Base-by-base conservation (phyloP, 306 rosid genomes). In the Rubus parviflorus region DNA sequence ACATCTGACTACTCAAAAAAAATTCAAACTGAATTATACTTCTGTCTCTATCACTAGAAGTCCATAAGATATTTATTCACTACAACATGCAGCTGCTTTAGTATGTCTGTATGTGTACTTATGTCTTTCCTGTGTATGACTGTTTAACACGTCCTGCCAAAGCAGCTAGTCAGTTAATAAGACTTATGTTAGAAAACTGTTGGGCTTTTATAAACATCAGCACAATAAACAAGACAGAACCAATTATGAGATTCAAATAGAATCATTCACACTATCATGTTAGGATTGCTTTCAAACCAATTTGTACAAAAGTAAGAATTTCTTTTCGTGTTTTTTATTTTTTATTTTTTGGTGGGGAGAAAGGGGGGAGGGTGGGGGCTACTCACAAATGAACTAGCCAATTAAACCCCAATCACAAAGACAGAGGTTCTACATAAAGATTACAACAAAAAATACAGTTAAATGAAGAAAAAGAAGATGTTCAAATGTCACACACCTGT, bases 401-500 rank as follows among this genome's bases (percentile, higher is more conserved):
- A 51, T 14, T 51, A 51, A 51, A 16, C 5, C 5, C 19, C 16
- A 51, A 16, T 5, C 56, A 64, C 22, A 64, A 13, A 64, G 69
- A 64, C 2, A 5, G 12, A 64, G 7, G 23, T 66, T 66, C 23
- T 19, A 66, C 14, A 49, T 4, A 48, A 48, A 70, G 25, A 8
- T 49, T 30, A 8, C 16, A 15, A 25, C 9, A 16, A 22, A 70
- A 5, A 37, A 30, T 37, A 37, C 11, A 16, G 2, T 45, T 8
- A 2, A 11, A 54, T 41, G 57, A 41, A 77, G 19, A 48, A 40
- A 19, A 9, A 17, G n/a, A 43, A 61, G 8, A 13, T 40, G 16
- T 41, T 53, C 64, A 11, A 19, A 53, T 47, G 61, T 75, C 77
- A 54, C 62, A 75, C 51, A 90, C 96, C 93, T 90, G 96, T 81